Evolutionary conservation across 192 early-diverging fungal genomes (phyloP), one percentile per base, ranked within the genome.

Genomic region (Obelidium mucronatum): DNA sequence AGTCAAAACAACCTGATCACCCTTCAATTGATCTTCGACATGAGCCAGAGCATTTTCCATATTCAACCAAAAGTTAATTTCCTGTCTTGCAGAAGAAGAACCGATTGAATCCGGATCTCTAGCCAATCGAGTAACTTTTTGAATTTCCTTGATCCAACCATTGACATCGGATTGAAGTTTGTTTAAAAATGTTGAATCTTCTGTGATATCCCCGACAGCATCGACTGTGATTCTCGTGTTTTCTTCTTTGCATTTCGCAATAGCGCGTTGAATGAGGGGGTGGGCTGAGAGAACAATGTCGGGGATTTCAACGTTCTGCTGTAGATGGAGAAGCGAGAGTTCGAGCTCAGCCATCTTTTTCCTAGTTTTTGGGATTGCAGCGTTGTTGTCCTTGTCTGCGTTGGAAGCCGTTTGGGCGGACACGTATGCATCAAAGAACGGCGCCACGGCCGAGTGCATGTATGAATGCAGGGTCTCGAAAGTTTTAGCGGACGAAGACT

Each of bases 271-370:
- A n/a, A 99, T 91, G 1, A 91, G 84, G 24, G 95, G 95, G 80
- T 99, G 93, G 72, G 94, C 94, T 76, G 82, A 91, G 51, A 99
- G 89, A 1, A 84, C 82, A 30, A 95, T 91, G 13, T 98, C 96
- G 4, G 98, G 98, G 61, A 99, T 99, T 40, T 96, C 96, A 51
- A 98, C 93, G 77, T 99, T 98, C 75, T 99, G 97, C 85, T 99
- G 97, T 54, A 99, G 77, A 75, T 98, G 93, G 62, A 96, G 78
- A 31, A 99, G 88, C 17, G 94, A 93, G 37, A 99, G 91, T 79
- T 98, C 96, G 44, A 99, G 89, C 79, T 99, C 98, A 31, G 96
- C 94, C 75, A 99, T 93, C 86, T 99, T 99, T 89, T 98, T 98
- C 78, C 95, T 98, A 54, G 97, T 93, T 91, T 95, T 93, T 15